A percentile compares a stretch with the other conserved stretches of the same genome.
Evolutionary conservation across 163 green algal genomes (phyloP).

Genomic region (Chloromonas sp.): DNA sequence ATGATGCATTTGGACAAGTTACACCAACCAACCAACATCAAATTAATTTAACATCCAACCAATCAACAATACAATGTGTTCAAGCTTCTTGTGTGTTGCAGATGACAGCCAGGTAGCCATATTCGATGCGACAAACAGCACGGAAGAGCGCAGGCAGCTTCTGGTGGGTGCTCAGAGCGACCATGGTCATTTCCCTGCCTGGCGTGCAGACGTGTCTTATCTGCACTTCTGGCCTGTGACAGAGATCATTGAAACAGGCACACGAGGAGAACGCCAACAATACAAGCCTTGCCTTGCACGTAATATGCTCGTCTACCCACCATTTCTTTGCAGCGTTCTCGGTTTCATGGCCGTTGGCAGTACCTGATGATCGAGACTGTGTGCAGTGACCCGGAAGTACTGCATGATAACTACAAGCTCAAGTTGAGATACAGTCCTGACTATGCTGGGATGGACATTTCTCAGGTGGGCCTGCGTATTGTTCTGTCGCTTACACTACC

Average conservation of each 20-base stretch:
- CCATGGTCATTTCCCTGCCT: too few relatives aligned
- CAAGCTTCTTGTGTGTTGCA: conserved; percentile 12
- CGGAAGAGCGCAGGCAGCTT: conserved; percentile 62
- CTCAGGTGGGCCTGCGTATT: conserved; percentile 38
- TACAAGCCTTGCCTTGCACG: too few relatives aligned
- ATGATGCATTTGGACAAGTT: neutral
- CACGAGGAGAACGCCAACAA: too few relatives aligned
- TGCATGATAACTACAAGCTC: conserved; percentile 81
- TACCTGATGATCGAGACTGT: conserved; percentile 97
- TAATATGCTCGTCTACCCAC: too few relatives aligned
- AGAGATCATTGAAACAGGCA: too few relatives aligned
- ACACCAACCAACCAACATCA: too few relatives aligned
- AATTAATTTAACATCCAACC: too few relatives aligned
- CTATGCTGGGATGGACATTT: conserved; percentile 65
- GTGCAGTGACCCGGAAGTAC: conserved; percentile 78
- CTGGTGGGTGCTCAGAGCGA: conserved; percentile 41
- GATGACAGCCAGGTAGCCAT: conserved; percentile 83
- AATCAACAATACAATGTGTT: neutral
- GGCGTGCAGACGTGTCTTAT: too few relatives aligned
- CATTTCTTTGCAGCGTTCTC: conserved; percentile 12
- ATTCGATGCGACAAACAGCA: conserved; percentile 95
- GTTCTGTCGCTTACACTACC: too few relatives aligned
- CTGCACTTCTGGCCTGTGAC: too few relatives aligned
- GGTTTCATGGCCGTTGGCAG: conserved; percentile 68
- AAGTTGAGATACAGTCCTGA: conserved; percentile 52